Evolutionary conservation across 768 basidiomycete species (phyloP), one percentile per base, ranked within the genome.

Genomic region (Artomyces pyxidatus): DNA sequence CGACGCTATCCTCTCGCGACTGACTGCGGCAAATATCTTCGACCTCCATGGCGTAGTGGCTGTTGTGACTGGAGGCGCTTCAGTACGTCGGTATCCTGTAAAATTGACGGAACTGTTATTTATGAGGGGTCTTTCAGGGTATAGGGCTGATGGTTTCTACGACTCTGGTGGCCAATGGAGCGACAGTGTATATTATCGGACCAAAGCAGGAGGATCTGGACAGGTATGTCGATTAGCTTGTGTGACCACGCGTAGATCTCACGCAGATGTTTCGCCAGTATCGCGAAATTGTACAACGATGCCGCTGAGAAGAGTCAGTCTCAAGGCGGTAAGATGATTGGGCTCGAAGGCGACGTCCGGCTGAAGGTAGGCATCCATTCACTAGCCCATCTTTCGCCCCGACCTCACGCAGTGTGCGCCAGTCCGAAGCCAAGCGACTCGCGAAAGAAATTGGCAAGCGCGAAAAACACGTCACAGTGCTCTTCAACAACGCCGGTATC

Each of bases 111-210:
- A n/a, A n/a, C 30, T 19, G 38, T 14, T 9, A 16, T 8, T 43
- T 6, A 29, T 6, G 3, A 37, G 19, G 27, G 3, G n/a, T 40
- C 29, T 42, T 12, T 19, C 49, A 70, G 72, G 75, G 75, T 0
- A 74, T 75, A n/a, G 75, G 75, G 1, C 58, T 75, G 37, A 76
- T 76, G 75, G 73, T 76, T 19, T 67, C 64, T 49, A 68, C 69
- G 9, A 72, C 74, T 0, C 59, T 76, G 2, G 52, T 74, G 9
- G 71, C 72, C 3, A 76, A 76, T 51, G 72, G 73, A 7, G 75
- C 75, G 1, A 71, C 64, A 0, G 75, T 76, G 3, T 75, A 74
- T 46, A 72, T 75, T 37, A 68, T 75, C 25, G 75, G 72, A 0
- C 71, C 69, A 2, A 64, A 61, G 8, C 71, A 73, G 50, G 61